Percentiles rank a stretch among this genome's conserved stretches.
Evolutionary conservation across 108 stramenopile genomes (phyloP).

Genomic region (Mediolabrus comicus): DNA sequence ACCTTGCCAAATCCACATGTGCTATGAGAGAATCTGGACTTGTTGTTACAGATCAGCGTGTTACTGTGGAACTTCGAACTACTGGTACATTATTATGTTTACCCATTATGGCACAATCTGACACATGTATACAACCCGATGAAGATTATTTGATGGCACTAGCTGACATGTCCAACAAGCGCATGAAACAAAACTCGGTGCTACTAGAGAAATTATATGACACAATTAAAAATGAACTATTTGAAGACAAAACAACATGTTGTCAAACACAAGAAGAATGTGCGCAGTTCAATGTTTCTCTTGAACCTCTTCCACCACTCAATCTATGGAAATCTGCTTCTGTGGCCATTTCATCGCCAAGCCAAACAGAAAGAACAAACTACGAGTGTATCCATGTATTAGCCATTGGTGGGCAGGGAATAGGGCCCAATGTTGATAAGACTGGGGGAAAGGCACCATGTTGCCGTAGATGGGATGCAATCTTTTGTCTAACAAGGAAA

Average conservation of each 20-base stretch:
- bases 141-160: conserved; percentile 52
- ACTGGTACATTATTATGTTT: conserved; percentile 60
- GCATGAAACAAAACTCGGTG: conserved; percentile 55
- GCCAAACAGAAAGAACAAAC: not conserved
- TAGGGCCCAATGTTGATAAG: conserved; percentile 45
- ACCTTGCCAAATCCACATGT: conserved; percentile 52
- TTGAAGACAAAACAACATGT: conserved; percentile 12
- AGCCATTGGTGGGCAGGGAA: conserved; percentile 82
- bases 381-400: conserved; percentile 39
- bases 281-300: not conserved
- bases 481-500: conserved; percentile 32
- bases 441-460: not conserved
- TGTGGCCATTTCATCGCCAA: conserved; percentile 22
- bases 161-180: conserved; percentile 60
- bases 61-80: conserved; percentile 69
- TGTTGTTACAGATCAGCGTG: conserved; percentile 60
- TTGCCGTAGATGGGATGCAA: conserved; percentile 37
- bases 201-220: conserved; percentile 53
- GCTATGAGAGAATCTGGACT: conserved; percentile 87
- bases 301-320: conserved; percentile 52
- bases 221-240: conserved; percentile 42
- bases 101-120: conserved; percentile 44
- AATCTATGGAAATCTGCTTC: conserved; percentile 73
- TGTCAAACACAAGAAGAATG: conserved; percentile 1
- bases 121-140: not conserved